phyloP scores from a whole-genome alignment of 371 early-diverging fungal genomes.

The Rhizopus stolonifer region DNA sequence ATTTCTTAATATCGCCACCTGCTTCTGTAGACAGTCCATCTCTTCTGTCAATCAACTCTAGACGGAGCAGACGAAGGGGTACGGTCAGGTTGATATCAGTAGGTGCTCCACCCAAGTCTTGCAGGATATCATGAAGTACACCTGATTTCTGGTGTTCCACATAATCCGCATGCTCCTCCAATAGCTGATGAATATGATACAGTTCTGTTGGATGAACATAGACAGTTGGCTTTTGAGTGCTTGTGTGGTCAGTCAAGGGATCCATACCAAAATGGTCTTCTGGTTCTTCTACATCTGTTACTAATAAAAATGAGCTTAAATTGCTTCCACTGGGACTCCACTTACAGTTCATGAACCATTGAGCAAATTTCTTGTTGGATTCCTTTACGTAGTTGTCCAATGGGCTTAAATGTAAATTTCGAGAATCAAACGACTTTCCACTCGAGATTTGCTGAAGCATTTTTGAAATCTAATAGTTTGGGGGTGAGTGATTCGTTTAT shows the following conservation, averaged over 20 bases:
- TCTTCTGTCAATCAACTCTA: constrained; percentile 73
- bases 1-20: constrained; percentile 57
- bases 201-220: constrained; percentile 91
- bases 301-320: constrained; percentile 22
- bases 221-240: constrained; percentile 83
- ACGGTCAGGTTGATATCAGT: constrained; percentile 44
- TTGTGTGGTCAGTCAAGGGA: constrained; percentile 84
- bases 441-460: constrained; percentile 91
- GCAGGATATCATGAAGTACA: constrained; percentile 76
- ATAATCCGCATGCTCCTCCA: constrained; percentile 75
- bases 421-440: constrained; percentile 69
- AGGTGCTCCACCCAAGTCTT: constrained; percentile 83
- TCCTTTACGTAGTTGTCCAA: constrained; percentile 79
- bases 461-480: constrained; percentile 76
- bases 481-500: not conserved
- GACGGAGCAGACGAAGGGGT: constrained; percentile 64
- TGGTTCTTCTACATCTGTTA: constrained; percentile 81
- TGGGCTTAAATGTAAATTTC: constrained; percentile 70
- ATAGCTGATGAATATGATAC: constrained; percentile 79
- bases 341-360: constrained; percentile 74
- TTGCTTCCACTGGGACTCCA: not conserved
- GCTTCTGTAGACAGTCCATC: constrained; percentile 65
- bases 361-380: constrained; percentile 70
- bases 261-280: constrained; percentile 92
- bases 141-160: constrained; percentile 65